Conservation (phyloP, 768 basidiomycete genomes). For the Sporobolomyces pararoseus region DNA sequence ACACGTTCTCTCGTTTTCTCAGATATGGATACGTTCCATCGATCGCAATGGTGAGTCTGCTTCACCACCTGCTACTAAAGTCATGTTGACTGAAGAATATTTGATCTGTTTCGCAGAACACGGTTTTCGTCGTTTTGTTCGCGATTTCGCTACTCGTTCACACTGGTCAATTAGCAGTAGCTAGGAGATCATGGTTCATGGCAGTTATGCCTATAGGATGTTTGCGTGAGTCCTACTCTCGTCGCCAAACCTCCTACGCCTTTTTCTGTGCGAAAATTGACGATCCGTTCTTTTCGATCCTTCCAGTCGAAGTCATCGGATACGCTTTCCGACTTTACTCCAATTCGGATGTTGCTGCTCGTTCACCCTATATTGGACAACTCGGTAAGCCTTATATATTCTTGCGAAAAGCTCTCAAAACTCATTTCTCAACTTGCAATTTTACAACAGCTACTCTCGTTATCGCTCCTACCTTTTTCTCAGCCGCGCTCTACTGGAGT, state of each 20-base stretch:
- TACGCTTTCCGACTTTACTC: constrained; percentile 20
- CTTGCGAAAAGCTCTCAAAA: not conserved
- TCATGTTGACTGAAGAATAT: not conserved
- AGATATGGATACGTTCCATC: constrained; percentile 6
- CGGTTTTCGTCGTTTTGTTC: constrained; percentile 20
- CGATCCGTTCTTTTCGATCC: too few relatives aligned
- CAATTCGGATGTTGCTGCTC: constrained; percentile 7
- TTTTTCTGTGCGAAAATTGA: too few relatives aligned
- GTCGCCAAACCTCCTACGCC: too few relatives aligned
- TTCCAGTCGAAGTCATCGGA: constrained; percentile 9
- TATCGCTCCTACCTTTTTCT: constrained; percentile 36
- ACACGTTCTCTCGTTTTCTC: not conserved
- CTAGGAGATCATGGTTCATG: constrained; percentile 28
- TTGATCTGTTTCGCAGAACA: not conserved
- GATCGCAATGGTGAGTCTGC: constrained; percentile 2
- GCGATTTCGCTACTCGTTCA: constrained; percentile 1
- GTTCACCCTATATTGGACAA: constrained; percentile 12
- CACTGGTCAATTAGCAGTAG: not conserved
- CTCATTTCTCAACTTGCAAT: not conserved
- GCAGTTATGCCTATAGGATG: constrained; percentile 10
- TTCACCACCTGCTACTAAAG: too few relatives aligned
- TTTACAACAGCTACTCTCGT: constrained; percentile 18
- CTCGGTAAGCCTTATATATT: not conserved
- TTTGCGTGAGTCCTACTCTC: constrained; percentile 7
- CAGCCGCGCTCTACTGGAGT: constrained; percentile 33